Base-by-base conservation (phyloP, 768 basidiomycete species). In the Tricholoma hemisulphureum region DNA sequence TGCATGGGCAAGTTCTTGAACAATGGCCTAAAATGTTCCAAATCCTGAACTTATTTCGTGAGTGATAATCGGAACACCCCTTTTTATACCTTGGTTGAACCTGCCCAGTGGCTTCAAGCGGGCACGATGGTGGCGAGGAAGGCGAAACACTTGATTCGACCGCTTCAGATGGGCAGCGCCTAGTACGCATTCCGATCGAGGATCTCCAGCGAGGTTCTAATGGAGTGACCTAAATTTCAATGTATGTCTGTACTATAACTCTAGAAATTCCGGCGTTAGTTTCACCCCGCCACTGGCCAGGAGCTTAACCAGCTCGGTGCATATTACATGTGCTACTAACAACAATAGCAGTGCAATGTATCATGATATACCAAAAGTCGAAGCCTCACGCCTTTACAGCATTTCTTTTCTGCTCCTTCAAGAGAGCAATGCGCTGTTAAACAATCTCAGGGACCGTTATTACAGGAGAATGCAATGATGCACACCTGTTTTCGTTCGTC, bases 401-500 rank as follows among this genome's bases (percentile, higher is more conserved):
- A 53, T 75, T 77, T 71, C 84, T 89, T 74, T 92, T 93, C 73
- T 90, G 87, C 64, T 89, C 91, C 65, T 93, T 93, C 62, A 91
- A 69, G 67, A 83, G 81, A 8, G 89, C 89, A 54, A 93, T 90
- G 8, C 88, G 84, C 89, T 89, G 59, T 50, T 48, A 45, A 20
- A 35, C 24, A 18, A 46, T 48, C 28, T 29, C 43, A 37, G 56
- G 57, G 18, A 35, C 43, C 13, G 48, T 37, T 13, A n/a, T 3
- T 61, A 59, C 53, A 23, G 23, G 13, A 20, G 45, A 16, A 18
- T 14, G 21, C 5, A 51, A 43, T 43, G 55, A 29, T 16, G 72
- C 83, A 18, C 54, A 93, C 93, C 77, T 92, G 86, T 70, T 89
- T 94, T 45, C 96, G 77, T 70, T 98, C 96, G 69, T 98, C 95